Evolutionary conservation across 2,329 filamentous ascomycete genomes (phyloP).

Genomic region (Epichloe baconii): DNA sequence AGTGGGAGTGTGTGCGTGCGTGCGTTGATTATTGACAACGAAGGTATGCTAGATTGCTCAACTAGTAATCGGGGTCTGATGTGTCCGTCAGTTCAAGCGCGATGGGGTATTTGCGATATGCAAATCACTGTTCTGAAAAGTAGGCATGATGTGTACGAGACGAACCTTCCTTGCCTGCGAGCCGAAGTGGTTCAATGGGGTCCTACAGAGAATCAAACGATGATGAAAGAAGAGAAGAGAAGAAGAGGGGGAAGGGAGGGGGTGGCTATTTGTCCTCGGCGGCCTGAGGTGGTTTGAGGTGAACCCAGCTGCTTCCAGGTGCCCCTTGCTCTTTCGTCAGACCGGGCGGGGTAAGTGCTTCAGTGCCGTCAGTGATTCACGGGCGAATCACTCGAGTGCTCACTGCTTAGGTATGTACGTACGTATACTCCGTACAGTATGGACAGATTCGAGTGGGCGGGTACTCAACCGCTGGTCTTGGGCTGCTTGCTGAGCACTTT

Average conservation of each 20-base stretch:
- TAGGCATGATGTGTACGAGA: background rate
- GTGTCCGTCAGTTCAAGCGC: background rate
- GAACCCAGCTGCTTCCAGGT: constrained; percentile 7
- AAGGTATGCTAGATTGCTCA: background rate
- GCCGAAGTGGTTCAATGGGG: constrained; percentile 7
- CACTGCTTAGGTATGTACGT: background rate
- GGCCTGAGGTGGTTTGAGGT: constrained; percentile 8
- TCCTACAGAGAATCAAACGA: constrained; percentile 1
- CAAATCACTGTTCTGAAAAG: background rate
- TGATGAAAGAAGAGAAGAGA: constrained; percentile 13
- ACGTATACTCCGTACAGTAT: background rate
- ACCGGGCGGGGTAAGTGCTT: constrained; percentile 32
- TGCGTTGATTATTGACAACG: background rate
- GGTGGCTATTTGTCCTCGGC: constrained; percentile 19
- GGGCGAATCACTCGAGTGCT: background rate
- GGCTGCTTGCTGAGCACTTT: background rate
- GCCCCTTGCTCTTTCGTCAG: constrained; percentile 25
- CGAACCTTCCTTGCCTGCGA: constrained; percentile 3
- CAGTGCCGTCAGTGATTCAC: constrained; percentile 14
- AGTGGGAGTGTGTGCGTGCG: background rate
- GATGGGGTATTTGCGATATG: background rate
- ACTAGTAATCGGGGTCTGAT: background rate
- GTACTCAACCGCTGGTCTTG: background rate
- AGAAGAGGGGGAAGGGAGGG: constrained; percentile 7
- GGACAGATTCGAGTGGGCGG: background rate